A percentile compares a stretch with the other conserved stretches of the same genome.
Conservation (phyloP, 2,329 filamentous ascomycete species). For the Fusarium sp. region DNA sequence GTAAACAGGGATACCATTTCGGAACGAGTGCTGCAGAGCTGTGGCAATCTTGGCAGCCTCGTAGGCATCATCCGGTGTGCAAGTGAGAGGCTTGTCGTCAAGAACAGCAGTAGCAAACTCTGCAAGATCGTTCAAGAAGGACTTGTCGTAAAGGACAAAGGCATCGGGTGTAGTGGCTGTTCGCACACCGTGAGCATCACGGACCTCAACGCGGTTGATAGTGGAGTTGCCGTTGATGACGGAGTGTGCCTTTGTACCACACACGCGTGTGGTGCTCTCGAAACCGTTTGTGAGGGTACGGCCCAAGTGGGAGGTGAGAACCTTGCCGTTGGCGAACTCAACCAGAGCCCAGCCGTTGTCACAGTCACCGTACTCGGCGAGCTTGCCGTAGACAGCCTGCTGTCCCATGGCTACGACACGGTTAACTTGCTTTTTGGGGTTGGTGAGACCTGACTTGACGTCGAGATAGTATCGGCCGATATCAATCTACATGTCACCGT, state of each 20-base stretch:
- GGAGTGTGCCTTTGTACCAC: slow-evolving; percentile 49
- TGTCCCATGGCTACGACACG: slow-evolving; percentile 47
- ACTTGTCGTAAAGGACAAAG: too few relatives aligned
- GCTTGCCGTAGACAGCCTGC: too few relatives aligned
- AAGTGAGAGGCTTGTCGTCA: too few relatives aligned
- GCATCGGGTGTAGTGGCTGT: too few relatives aligned
- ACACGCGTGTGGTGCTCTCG: slow-evolving; percentile 49
- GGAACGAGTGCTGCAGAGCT: too few relatives aligned
- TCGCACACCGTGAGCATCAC: slow-evolving; percentile 16
- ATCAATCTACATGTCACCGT: slow-evolving; percentile 35
- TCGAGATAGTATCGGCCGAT: slow-evolving; percentile 42
- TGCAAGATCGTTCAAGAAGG: too few relatives aligned
- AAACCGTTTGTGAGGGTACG: slow-evolving; percentile 51
- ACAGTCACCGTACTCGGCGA: slow-evolving; percentile 41
- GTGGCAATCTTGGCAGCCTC: too few relatives aligned
- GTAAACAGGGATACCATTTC: too few relatives aligned
- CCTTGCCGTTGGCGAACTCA: slow-evolving; percentile 52
- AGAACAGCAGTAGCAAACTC: too few relatives aligned
- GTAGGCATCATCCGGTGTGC: too few relatives aligned
- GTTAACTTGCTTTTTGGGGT: slow-evolving; percentile 48
- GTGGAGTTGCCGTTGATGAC: slow-evolving; percentile 37
- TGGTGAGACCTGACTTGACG: slow-evolving; percentile 39
- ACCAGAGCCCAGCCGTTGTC: slow-evolving; percentile 51
- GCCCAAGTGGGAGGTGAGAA: slow-evolving; percentile 48
- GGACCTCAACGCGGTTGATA: slow-evolving; percentile 20